Percentiles rank a stretch among this genome's conserved stretches.
phyloP scores from a whole-genome alignment of 108 stramenopile genomes.

The Epithemia pelagica region DNA sequence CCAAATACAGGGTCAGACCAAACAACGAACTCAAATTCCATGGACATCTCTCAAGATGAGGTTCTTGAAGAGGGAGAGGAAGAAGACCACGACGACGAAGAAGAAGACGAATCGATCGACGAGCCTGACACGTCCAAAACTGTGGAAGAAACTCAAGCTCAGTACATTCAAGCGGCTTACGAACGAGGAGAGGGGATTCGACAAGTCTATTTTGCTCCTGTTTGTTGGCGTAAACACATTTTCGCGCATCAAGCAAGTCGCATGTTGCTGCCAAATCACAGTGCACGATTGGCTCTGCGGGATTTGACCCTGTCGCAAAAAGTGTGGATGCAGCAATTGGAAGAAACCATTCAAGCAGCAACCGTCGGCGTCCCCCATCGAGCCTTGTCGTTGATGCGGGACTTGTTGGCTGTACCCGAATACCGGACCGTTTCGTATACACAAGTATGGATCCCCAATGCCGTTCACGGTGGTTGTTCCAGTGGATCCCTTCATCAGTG shows the following conservation, averaged over 20 bases:
- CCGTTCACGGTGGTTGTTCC: constrained; percentile 67
- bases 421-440: constrained; percentile 77
- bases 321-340: constrained; percentile 30
- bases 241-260: constrained; percentile 38
- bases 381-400: constrained; percentile 78
- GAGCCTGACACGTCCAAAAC: background rate
- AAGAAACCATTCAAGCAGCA: constrained; percentile 38
- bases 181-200: constrained; percentile 76
- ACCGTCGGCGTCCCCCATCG: constrained; percentile 78
- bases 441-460: constrained; percentile 83
- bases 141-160: constrained; percentile 13
- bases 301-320: constrained; percentile 10
- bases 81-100: constrained; percentile 8
- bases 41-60: background rate
- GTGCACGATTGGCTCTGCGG: constrained; percentile 12
- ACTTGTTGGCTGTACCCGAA: constrained; percentile 66
- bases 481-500: constrained; percentile 64
- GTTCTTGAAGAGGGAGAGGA: constrained; percentile 11
- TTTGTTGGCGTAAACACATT: constrained; percentile 57
- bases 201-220: constrained; percentile 65
- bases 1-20: background rate
- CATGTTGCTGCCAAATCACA: constrained; percentile 26
- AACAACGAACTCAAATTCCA: background rate
- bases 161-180: constrained; percentile 29
- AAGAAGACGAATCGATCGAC: constrained; percentile 5